Evolutionary conservation across 2,329 filamentous ascomycete genomes (phyloP), one percentile per base, ranked within the genome.

Genomic region (Byssochlamys sp.): DNA sequence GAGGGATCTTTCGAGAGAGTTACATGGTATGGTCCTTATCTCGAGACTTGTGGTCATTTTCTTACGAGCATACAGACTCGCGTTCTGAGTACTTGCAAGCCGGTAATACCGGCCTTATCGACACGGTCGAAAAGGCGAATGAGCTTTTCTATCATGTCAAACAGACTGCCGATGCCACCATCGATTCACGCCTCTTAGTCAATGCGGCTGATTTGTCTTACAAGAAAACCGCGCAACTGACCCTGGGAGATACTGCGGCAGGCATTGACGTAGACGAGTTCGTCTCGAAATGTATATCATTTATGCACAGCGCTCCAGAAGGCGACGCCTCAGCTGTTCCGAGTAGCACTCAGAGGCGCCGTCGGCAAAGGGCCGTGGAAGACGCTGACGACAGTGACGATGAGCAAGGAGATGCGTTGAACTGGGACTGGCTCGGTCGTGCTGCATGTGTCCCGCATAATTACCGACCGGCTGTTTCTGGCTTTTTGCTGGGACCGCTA

Each of bases 231-330:
- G 79, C 87, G 50, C 84, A 86, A 55, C 80, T 95, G 27, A 84
- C 87, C 1, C 79, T 90, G 29, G 91, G 91, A 5, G 87, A 87
- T 65, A 77, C 81, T 1, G 83, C 84, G 2, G 84, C 87, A 54
- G 90, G 91, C 6, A 77, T 99, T 25, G 91, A 97, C 67, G 80
- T 95, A 0, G 91, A 97, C 60, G 89, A 96, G 65, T 95, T 97
- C 67, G 84, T 97, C 12, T 88, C 89, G 0, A 95, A 95, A 72
- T 92, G 88, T 71, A 90, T 95, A 59, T 83, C 82, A 2, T 97
- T 89, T 69, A 96, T 97, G 90, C 84, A 84, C 25, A 80, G 82
- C 35, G 87, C 84, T 2, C 77, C 81, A 6, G 81, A 80, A 10
- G 81, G 82, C 26, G 73, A 74, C 12, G 77, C 81, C 53, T 77